These are phyloP conservation scores for Mucor mucedo DNA, from an alignment of 371 early-diverging fungal genomes.

Conservation along the genomic window DNA sequence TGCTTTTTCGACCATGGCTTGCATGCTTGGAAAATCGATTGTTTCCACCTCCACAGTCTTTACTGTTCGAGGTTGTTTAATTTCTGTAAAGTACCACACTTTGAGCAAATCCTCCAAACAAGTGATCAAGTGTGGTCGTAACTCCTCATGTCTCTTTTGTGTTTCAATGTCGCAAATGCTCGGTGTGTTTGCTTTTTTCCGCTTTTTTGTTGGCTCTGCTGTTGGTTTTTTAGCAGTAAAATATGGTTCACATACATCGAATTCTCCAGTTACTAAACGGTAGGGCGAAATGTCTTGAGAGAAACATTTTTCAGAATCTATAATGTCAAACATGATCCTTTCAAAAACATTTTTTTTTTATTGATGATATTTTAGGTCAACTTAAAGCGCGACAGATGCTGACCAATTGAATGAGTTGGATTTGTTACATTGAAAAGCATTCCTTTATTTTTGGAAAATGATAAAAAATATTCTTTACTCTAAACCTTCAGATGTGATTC, in stretches of 20 bases:
- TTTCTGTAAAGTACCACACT: conserved; percentile 7
- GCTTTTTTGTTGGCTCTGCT: conserved; percentile 14
- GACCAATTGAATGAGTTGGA: too few species aligned
- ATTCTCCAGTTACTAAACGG: conserved; percentile 33
- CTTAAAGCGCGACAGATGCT: too few species aligned
- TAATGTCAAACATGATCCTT: conserved; percentile 21
- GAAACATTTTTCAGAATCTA: conserved; percentile 31
- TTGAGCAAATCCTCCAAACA: conserved; percentile 15
- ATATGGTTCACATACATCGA: conserved; percentile 41
- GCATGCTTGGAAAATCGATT: conserved; percentile 40
- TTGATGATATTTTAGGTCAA: too few species aligned
- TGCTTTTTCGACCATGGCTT: conserved; percentile 32
- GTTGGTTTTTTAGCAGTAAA: conserved; percentile 23
- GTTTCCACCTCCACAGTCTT: conserved; percentile 13
- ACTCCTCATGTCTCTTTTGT: conserved; percentile 30
- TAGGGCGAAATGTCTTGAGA: conserved; percentile 25
- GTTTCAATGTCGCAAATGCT: conserved; percentile 35
- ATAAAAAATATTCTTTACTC: not conserved
- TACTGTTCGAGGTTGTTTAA: not conserved
- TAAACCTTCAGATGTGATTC: not conserved
- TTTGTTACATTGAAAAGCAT: too few species aligned
- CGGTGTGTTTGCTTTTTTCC: conserved; percentile 22
- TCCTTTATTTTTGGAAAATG: too few species aligned
- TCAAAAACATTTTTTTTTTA: not conserved
- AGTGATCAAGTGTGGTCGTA: conserved; percentile 20